A percentile compares a stretch with the other conserved stretches of the same genome.
These are phyloP conservation scores for Tephrocybe sp. DNA, from an alignment of 768 basidiomycete species.

Conservation along the genomic window DNA sequence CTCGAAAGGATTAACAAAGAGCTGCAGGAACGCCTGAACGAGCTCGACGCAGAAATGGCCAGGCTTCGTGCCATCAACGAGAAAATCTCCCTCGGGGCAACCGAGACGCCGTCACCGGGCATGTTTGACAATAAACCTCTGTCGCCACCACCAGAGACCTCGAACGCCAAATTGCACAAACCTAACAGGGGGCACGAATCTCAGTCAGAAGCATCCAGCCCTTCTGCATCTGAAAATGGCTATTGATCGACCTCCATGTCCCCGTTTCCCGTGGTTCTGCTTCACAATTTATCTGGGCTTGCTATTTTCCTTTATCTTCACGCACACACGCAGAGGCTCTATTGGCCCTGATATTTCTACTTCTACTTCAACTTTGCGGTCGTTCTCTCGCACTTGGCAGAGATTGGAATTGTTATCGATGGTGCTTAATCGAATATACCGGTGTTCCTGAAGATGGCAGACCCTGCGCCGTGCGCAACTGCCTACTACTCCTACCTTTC, in stretches of 20 bases:
- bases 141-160: constrained; percentile 62
- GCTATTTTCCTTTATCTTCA: constrained; percentile 25
- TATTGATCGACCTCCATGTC: constrained; percentile 31
- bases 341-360: constrained; percentile 26
- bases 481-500: constrained; percentile 9
- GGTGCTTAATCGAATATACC: constrained; percentile 13
- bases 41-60: constrained; percentile 66
- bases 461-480: constrained; percentile 27
- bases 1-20: constrained; percentile 73
- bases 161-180: constrained; percentile 42
- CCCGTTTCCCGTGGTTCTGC: constrained; percentile 10
- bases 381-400: constrained; percentile 24
- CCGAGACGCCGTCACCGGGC: constrained; percentile 55
- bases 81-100: constrained; percentile 70
- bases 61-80: constrained; percentile 76
- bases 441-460: constrained; percentile 19
- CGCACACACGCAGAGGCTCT: constrained; percentile 17
- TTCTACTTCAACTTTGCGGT: constrained; percentile 21
- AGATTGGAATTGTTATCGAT: constrained; percentile 28
- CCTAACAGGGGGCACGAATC: constrained; percentile 60
- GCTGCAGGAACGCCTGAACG: constrained; percentile 63
- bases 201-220: constrained; percentile 61
- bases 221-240: constrained; percentile 48
- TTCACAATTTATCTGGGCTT: constrained; percentile 31
- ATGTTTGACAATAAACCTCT: constrained; percentile 51